These are phyloP conservation scores for Aureobasidium sp. DNA, from an alignment of 2,329 filamentous ascomycete species.

Conservation along the genomic window DNA sequence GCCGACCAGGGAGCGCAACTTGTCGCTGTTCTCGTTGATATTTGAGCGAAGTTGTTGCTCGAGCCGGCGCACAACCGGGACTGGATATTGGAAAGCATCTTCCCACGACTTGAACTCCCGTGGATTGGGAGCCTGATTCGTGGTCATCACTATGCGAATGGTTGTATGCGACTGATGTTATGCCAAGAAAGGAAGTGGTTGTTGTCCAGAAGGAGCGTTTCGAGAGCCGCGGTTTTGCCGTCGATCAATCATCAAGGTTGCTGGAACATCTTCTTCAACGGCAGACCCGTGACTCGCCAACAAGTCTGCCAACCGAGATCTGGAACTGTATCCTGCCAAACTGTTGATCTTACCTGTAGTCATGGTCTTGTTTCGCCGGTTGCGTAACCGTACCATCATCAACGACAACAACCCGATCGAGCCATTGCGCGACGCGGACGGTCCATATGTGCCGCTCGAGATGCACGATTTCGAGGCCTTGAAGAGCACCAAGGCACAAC, in stretches of 20 bases:
- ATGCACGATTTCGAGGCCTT: background rate
- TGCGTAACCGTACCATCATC: background rate
- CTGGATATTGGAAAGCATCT: slow-evolving; percentile 60
- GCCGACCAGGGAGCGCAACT: slow-evolving; percentile 59
- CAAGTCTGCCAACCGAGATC: too few relatives aligned
- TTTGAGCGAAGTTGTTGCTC: slow-evolving; percentile 58
- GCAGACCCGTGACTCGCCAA: too few relatives aligned
- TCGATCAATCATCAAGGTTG: background rate
- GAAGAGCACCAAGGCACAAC: background rate
- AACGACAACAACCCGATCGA: background rate
- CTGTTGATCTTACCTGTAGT: too few relatives aligned
- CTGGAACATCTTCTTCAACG: background rate
- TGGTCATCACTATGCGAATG: slow-evolving; percentile 27
- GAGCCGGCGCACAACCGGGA: slow-evolving; percentile 55
- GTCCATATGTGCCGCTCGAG: background rate
- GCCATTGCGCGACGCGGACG: background rate
- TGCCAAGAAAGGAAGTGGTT: slow-evolving; percentile 11
- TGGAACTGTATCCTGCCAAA: too few relatives aligned
- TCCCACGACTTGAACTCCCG: slow-evolving; percentile 54
- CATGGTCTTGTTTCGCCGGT: too few relatives aligned
- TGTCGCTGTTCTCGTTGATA: slow-evolving; percentile 57
- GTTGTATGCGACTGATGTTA: background rate
- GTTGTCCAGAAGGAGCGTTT: background rate
- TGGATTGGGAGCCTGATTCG: slow-evolving; percentile 51
- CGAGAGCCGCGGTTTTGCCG: background rate